Base-by-base conservation (phyloP, 2,329 filamentous ascomycete species). In the Metarhizium sp. region DNA sequence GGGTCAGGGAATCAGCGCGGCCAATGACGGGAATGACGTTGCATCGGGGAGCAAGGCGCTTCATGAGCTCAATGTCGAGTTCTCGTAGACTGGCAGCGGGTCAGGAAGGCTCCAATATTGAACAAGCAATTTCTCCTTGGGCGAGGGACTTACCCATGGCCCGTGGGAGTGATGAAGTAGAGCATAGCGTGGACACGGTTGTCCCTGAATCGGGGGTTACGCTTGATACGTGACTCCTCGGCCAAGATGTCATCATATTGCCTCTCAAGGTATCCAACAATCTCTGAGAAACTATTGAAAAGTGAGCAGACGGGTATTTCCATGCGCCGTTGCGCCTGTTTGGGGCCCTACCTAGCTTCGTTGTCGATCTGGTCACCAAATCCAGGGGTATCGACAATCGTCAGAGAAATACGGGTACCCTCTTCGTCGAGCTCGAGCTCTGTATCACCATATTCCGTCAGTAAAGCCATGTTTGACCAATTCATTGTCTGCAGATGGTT, bases 301-400 rank as follows among this genome's bases (percentile, higher is more conserved):
- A 5, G 40, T 57, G 36, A 59, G 45, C 32, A 46, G 10, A 30
- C 10, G 0, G 25, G 6, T 30, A 3, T 4, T 30, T 48, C 25
- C 13, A 47, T 29, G 8, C 2, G 10, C 5, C 32, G 29, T 29
- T n/a, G 43, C 18, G 34, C 10, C 18, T 55, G 54, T 48, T 53
- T 25, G 6, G 20, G 14, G 50, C 55, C 76, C 66, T 81, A 92
- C 89, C 91, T 95, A 69, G 91, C 90, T 79, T 99, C 94, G 72
- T 99, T 99, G 78, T 99, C 94, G 70, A 99, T 95, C 78, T 95
- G 91, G 75, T 99, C 94, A 71, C 94, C 94, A 66, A 99, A 99
- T 59, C 94, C 94, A 60, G 94, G 94, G 53, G 94, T 99, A 73
- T 99, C 94, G 67, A 99, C 94, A 67, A 99, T 96, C 67, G 94